Conservation (phyloP, 116 monocot species). For the Posidonia oceanica region DNA sequence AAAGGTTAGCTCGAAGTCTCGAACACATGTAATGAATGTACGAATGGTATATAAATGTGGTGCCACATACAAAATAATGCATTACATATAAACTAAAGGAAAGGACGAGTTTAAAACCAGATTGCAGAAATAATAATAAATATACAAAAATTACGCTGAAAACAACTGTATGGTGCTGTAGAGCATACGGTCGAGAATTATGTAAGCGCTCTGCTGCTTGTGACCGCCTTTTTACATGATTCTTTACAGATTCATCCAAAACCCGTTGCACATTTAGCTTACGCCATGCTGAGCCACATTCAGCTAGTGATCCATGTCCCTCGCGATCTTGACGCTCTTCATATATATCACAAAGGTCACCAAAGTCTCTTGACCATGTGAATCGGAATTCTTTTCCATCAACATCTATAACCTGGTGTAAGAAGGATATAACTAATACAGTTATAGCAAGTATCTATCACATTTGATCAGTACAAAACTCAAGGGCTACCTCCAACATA, state of each 20-base stretch:
- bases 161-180: not conserved
- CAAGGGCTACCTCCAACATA: not conserved
- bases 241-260: conserved; percentile 79
- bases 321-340: conserved; percentile 60
- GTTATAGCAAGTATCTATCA: too few species aligned
- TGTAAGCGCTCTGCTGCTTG: conserved; percentile 72
- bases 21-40: not conserved
- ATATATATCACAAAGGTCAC: conserved; percentile 87
- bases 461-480: not conserved
- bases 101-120: not conserved
- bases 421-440: not conserved
- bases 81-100: not conserved
- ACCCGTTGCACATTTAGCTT: conserved; percentile 85
- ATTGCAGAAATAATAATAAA: not conserved
- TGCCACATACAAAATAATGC: not conserved
- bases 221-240: conserved; percentile 88
- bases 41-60: not conserved
- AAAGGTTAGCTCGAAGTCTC: too few species aligned
- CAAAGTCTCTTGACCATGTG: conserved; percentile 67
- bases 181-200: conserved; percentile 70
- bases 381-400: conserved; percentile 86
- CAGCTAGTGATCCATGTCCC: conserved; percentile 72
- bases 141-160: not conserved
- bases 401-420: conserved; percentile 66
- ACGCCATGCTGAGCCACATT: conserved; percentile 78